Percentiles rank a stretch among this genome's conserved stretches.
phyloP scores from a whole-genome alignment of 1,139 yeast genomes.

The Kurtzmaniella quercitrusa region DNA sequence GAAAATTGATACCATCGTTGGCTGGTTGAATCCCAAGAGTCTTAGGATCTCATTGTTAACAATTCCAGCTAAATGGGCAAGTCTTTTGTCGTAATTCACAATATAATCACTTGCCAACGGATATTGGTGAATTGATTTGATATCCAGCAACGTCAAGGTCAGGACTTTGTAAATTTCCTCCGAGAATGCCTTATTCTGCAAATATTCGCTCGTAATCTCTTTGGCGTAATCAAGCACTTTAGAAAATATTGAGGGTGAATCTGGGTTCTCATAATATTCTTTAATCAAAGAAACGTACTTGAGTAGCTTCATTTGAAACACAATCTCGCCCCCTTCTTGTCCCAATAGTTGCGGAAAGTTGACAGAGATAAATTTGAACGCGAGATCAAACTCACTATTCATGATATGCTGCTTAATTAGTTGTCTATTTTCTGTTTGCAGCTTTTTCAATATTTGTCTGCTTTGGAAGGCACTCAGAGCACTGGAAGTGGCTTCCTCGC shows the following conservation, averaged over 20 bases:
- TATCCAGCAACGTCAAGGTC: conserved; percentile 24
- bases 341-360: conserved; percentile 46
- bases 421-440: conserved; percentile 50
- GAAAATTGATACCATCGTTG: conserved; percentile 32
- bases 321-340: conserved; percentile 30
- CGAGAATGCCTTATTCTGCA: conserved; percentile 8
- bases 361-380: conserved; percentile 36
- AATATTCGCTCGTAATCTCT: conserved; percentile 29
- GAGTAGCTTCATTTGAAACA: conserved; percentile 53
- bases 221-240: conserved; percentile 40
- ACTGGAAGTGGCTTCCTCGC: conserved; percentile 10
- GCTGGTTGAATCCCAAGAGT: conserved; percentile 23
- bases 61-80: conserved; percentile 16
- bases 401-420: conserved; percentile 42
- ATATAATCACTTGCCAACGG: conserved; percentile 20
- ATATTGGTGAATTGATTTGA: conserved; percentile 17
- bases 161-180: conserved; percentile 22
- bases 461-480: conserved; percentile 5
- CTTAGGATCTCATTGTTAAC: conserved; percentile 29
- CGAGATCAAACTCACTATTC: conserved; percentile 45
- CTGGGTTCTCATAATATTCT: conserved; percentile 15
- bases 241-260: conserved; percentile 10
- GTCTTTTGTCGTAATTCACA: conserved; percentile 18
- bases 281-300: conserved; percentile 38
- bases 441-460: conserved; percentile 14